Evolutionary conservation across 2,329 filamentous ascomycete genomes (phyloP).

Genomic region (Fusarium fujikuroi): DNA sequence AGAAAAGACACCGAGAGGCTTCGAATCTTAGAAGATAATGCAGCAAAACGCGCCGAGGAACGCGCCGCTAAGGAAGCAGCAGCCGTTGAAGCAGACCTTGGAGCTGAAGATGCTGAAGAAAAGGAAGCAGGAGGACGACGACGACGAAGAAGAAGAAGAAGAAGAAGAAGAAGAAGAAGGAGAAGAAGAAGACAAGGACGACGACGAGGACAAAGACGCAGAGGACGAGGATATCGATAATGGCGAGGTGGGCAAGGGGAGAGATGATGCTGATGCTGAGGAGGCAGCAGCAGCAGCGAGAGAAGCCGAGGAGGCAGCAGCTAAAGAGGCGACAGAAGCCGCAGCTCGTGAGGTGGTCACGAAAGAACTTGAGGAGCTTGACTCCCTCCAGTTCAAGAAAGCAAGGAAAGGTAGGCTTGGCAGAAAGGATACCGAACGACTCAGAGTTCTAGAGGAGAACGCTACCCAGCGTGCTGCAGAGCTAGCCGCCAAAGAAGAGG

Average conservation of each 20-base stretch:
- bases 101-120: conserved; percentile 40
- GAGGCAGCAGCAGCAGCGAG: not conserved
- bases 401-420: conserved; percentile 38
- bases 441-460: conserved; percentile 34
- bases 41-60: conserved; percentile 27
- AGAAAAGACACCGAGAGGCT: conserved; percentile 41
- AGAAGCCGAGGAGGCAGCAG: conserved; percentile 37
- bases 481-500: conserved; percentile 39
- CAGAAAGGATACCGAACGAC: conserved; percentile 40
- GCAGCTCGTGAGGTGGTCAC: conserved; percentile 42
- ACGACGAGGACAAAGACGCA: not conserved
- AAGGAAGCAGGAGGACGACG: conserved; percentile 4
- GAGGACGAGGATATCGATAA: not conserved
- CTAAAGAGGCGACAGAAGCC: conserved; percentile 28
- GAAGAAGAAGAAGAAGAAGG: conserved; percentile 16
- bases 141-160: conserved; percentile 41
- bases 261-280: not conserved
- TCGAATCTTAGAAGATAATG: conserved; percentile 33
- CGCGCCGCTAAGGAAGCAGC: conserved; percentile 39
- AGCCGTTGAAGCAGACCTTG: not conserved
- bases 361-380: conserved; percentile 29
- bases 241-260: not conserved
- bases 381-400: conserved; percentile 35
- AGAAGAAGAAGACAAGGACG: conserved; percentile 8
- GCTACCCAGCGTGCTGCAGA: conserved; percentile 29